Conservation (phyloP, 371 early-diverging fungal species). For the Choanephora cucurbitarum region DNA sequence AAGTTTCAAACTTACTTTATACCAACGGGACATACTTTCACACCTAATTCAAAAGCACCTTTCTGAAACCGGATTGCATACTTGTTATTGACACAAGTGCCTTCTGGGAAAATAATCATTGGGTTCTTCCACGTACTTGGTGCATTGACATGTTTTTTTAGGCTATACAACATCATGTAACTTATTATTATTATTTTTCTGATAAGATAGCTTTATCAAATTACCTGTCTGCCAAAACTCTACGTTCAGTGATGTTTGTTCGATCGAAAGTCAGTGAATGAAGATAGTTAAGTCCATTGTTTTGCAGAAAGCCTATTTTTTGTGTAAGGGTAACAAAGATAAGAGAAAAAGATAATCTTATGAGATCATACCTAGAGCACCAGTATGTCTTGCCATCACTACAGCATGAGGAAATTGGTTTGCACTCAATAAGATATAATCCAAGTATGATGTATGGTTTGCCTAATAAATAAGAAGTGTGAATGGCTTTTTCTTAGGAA, state of each 20-base stretch:
- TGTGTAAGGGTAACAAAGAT: no score
- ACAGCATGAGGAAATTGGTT: constrained; percentile 78
- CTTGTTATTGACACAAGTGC: constrained; percentile 87
- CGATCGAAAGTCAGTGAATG: constrained; percentile 80
- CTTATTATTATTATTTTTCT: no score
- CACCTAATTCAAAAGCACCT: constrained; percentile 84
- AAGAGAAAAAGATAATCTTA: no score
- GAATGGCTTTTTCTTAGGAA: no score
- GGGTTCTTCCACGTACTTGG: constrained; percentile 42
- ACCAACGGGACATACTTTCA: constrained; percentile 48
- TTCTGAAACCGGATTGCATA: constrained; percentile 86
- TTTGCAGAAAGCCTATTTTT: constrained; percentile 75
- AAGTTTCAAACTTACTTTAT: constrained; percentile 31
- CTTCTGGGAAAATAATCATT: constrained; percentile 88
- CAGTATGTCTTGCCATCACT: constrained; percentile 70
- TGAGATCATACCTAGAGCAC: constrained; percentile 41
- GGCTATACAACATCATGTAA: constrained; percentile 17
- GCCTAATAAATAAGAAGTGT: constrained; percentile 30
- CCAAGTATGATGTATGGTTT: constrained; percentile 86
- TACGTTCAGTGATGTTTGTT: constrained; percentile 66
- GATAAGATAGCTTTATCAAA: constrained; percentile 49
- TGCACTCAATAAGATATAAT: constrained; percentile 75
- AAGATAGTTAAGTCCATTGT: constrained; percentile 63
- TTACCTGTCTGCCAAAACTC: constrained; percentile 44
- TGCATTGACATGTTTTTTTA: constrained; percentile 39